Evolutionary conservation across 2,329 filamentous ascomycete species (phyloP).

Genomic region (Colletotrichum navitas): DNA sequence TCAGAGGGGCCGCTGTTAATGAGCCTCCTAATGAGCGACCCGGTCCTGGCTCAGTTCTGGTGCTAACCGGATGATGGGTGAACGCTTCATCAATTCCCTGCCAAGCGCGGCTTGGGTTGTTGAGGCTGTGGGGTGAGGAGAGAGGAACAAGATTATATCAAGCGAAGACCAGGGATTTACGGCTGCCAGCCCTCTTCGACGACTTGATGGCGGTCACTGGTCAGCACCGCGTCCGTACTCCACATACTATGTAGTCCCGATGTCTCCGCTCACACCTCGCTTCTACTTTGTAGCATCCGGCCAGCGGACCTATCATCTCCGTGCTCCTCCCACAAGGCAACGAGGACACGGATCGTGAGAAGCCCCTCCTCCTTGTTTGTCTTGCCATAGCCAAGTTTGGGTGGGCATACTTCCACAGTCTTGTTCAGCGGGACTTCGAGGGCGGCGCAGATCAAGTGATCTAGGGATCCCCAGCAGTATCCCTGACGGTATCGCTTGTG

Average conservation of each 20-base stretch:
- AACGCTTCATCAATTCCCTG: slow-evolving; percentile 8
- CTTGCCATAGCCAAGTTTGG: slow-evolving; percentile 13
- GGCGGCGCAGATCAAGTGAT: slow-evolving; percentile 20
- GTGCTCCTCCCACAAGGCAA: neutral
- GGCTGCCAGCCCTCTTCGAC: slow-evolving; percentile 6
- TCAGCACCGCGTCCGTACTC: no score
- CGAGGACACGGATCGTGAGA: neutral
- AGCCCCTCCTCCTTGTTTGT: slow-evolving; percentile 2
- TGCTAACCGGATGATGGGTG: slow-evolving; percentile 12
- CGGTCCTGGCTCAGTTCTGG: neutral
- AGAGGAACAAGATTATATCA: slow-evolving; percentile 10
- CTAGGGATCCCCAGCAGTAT: slow-evolving; percentile 16
- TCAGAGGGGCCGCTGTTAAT: neutral
- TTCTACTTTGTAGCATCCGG: slow-evolving; percentile 6
- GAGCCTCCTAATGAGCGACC: neutral
- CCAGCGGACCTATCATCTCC: neutral
- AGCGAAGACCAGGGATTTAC: slow-evolving; percentile 3
- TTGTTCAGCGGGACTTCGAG: slow-evolving; percentile 35
- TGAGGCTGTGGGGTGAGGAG: slow-evolving; percentile 14
- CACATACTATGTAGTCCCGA: neutral
- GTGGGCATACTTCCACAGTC: slow-evolving; percentile 20
- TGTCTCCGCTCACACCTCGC: neutral
- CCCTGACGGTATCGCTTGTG: slow-evolving; percentile 6
- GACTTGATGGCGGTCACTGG: neutral
- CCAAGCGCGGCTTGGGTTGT: neutral